These are phyloP conservation scores for Solanum commersonii DNA, from an alignment of 257 asterid genomes.

Conservation along the genomic window DNA sequence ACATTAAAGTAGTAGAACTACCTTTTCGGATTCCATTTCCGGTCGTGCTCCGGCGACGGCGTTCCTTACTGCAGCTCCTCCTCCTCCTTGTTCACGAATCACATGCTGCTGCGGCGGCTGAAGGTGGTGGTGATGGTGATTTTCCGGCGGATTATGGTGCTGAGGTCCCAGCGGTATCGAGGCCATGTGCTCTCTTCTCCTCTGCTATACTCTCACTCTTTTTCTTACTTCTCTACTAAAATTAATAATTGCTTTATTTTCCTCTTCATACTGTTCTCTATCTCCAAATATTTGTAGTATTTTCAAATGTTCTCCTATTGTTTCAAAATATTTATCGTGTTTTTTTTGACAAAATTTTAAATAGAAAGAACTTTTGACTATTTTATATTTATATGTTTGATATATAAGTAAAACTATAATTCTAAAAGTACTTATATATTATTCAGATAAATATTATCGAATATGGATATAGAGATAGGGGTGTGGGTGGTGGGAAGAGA, in stretches of 20 bases:
- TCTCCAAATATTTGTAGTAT: not conserved
- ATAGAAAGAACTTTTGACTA: too few relatives aligned
- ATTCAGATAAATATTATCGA: not conserved
- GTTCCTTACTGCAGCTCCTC: slow-evolving; percentile 36
- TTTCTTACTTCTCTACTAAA: not conserved
- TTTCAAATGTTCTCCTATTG: not conserved
- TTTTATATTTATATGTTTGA: not conserved
- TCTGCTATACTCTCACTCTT: not conserved
- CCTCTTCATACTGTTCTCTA: not conserved
- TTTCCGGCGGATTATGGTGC: slow-evolving; percentile 42
- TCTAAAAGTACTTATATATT: not conserved
- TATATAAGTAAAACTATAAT: not conserved
- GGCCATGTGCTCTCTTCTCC: slow-evolving; percentile 50
- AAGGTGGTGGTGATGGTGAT: slow-evolving; percentile 18
- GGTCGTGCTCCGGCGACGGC: slow-evolving; percentile 28
- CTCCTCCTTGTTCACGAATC: slow-evolving; percentile 31
- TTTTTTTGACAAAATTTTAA: too few relatives aligned
- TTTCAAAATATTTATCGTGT: not conserved
- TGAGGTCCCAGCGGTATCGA: slow-evolving; percentile 79
- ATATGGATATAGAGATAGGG: not conserved
- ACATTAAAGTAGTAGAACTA: not conserved
- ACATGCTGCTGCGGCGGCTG: not conserved
- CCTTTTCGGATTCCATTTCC: slow-evolving; percentile 64
- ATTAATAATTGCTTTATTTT: not conserved
- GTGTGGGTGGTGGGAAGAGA: not conserved